phyloP scores from a whole-genome alignment of 192 early-diverging fungal species.

The Coemansia sp. region DNA sequence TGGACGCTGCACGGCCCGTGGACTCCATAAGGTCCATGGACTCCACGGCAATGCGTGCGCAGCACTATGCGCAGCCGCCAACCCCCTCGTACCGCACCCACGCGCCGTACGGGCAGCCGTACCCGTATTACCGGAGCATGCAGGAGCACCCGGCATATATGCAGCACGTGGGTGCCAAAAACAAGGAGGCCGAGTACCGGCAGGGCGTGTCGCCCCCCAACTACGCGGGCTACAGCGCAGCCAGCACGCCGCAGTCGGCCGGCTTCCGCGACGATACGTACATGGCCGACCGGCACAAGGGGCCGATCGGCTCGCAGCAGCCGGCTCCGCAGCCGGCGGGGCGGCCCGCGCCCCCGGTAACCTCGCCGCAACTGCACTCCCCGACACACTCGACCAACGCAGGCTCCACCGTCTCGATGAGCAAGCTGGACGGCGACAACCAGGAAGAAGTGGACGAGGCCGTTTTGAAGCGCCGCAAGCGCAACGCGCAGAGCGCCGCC shows the following conservation, averaged over 20 bases:
- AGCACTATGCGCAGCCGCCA: background rate
- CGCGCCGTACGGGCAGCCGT: background rate
- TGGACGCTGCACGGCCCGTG: background rate
- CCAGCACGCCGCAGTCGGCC: constrained; percentile 4
- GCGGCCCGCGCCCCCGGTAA: background rate
- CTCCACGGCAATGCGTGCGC: background rate
- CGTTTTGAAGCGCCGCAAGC: constrained; percentile 39
- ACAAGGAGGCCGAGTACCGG: background rate
- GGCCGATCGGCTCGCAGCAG: background rate
- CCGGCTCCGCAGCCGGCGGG: background rate
- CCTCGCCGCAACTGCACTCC: background rate
- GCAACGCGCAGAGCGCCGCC: constrained; percentile 52
- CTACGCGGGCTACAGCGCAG: constrained; percentile 4
- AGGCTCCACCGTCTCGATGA: background rate
- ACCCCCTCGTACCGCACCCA: background rate
- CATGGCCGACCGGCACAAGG: background rate
- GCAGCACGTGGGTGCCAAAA: background rate
- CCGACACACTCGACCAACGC: background rate
- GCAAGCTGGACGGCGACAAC: background rate
- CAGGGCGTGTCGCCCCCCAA: constrained; percentile 2
- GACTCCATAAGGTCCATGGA: background rate
- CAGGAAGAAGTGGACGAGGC: constrained; percentile 34
- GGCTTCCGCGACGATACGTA: constrained; percentile 7
- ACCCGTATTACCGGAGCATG: background rate
- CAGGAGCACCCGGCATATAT: background rate